Conservation (phyloP, 108 stramenopile species). For the Heterococcus sp. region DNA sequence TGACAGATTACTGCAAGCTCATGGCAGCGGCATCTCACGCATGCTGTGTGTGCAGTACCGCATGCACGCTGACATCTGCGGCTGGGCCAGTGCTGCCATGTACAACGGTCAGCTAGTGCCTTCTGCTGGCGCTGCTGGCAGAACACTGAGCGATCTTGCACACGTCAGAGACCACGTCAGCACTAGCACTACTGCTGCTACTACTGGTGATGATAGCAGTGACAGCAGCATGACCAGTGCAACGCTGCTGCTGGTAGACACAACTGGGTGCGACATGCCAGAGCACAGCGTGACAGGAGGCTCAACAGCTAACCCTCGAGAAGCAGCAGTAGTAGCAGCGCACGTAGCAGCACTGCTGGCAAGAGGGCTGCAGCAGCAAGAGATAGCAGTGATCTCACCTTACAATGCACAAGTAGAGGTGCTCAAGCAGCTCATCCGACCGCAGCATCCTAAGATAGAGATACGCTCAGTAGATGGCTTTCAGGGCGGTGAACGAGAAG, state of each 20-base stretch:
- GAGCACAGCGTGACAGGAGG: slow-evolving; percentile 65
- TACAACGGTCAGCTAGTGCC: slow-evolving; percentile 31
- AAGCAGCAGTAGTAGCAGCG: slow-evolving; percentile 29
- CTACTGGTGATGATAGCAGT: no score
- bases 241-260: slow-evolving; percentile 82
- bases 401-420: slow-evolving; percentile 97
- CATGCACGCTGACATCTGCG: slow-evolving; percentile 86
- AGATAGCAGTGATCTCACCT: slow-evolving; percentile 92
- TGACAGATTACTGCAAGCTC: slow-evolving; percentile 71
- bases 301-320: slow-evolving; percentile 84
- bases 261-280: slow-evolving; percentile 82
- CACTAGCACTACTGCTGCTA: no score
- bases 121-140: not conserved
- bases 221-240: slow-evolving; percentile 23
- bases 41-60: slow-evolving; percentile 93
- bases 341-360: slow-evolving; percentile 56
- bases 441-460: slow-evolving; percentile 68
- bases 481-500: slow-evolving; percentile 96
- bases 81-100: slow-evolving; percentile 60
- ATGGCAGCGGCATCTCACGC: no score
- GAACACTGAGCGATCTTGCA: not conserved
- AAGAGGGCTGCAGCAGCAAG: slow-evolving; percentile 68
- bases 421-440: slow-evolving; percentile 64
- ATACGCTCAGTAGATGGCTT: slow-evolving; percentile 95
- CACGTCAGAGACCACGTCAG: not conserved